Evolutionary conservation across 2,329 filamentous ascomycete species (phyloP).

Genomic region (Tolypocladium ophioglossoides): DNA sequence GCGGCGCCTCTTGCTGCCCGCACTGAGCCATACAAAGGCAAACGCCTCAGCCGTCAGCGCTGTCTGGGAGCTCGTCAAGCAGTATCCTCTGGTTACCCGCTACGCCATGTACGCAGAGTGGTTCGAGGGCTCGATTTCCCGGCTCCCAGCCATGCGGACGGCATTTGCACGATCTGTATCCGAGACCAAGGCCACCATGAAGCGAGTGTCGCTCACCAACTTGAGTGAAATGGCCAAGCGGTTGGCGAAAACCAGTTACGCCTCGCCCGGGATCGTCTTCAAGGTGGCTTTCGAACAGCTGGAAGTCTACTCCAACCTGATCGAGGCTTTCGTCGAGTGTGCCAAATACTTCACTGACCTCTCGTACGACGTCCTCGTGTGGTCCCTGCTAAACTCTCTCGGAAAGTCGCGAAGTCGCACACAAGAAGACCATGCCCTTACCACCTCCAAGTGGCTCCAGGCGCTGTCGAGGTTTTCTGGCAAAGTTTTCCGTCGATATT

Average conservation of each 20-base stretch:
- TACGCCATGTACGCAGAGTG: conserved; percentile 92
- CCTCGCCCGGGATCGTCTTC: conserved; percentile 86
- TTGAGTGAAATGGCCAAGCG: conserved; percentile 75
- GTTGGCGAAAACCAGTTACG: conserved; percentile 84
- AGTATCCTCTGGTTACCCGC: conserved; percentile 64
- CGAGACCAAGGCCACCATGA: conserved; percentile 78
- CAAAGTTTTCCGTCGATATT: conserved; percentile 78
- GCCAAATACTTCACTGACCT: conserved; percentile 88
- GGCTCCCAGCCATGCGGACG: conserved; percentile 63
- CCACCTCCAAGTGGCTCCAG: conserved; percentile 87
- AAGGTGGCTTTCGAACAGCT: conserved; percentile 81
- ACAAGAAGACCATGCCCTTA: conserved; percentile 50
- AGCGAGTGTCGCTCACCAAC: conserved; percentile 82
- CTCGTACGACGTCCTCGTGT: conserved; percentile 87
- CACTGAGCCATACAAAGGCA: conserved; percentile 73
- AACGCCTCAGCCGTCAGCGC: conserved; percentile 81
- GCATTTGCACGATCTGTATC: conserved; percentile 68
- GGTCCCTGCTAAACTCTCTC: conserved; percentile 74
- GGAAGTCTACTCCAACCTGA: conserved; percentile 89
- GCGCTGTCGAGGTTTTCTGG: conserved; percentile 86
- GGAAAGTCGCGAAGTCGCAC: conserved; percentile 53
- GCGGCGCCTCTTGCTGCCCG: conserved; percentile 74
- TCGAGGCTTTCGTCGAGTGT: conserved; percentile 89
- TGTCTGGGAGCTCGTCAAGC: conserved; percentile 71
- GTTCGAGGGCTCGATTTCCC: conserved; percentile 70